Conservation (phyloP, 2,329 filamentous ascomycete genomes). For the Calonectria montana region DNA sequence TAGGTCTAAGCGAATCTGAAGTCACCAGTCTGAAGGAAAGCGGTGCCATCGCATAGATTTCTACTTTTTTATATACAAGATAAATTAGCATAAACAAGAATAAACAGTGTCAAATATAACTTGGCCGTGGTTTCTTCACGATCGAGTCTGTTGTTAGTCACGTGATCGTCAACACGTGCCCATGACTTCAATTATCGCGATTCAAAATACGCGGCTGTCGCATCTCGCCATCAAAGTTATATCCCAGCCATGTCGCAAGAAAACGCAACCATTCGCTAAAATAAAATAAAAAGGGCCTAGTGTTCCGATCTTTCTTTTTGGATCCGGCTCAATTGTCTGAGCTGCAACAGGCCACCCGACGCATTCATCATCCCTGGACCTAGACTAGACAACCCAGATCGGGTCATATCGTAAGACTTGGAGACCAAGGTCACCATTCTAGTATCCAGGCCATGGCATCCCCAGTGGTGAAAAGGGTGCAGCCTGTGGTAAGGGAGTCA, state of each 20-base stretch:
- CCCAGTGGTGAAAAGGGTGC: neutral
- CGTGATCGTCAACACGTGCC: neutral
- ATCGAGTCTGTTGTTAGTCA: neutral
- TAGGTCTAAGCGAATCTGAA: constrained; percentile 69
- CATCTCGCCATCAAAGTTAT: neutral
- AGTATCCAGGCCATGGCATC: neutral
- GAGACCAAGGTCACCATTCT: neutral
- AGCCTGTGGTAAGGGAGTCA: neutral
- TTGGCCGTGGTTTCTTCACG: neutral
- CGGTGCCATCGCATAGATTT: constrained; percentile 70
- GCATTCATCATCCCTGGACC: neutral
- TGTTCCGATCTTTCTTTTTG: neutral
- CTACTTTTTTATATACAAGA: neutral
- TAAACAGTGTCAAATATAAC: neutral
- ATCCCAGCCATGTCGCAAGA: neutral
- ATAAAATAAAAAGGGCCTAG: neutral
- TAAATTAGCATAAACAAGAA: neutral
- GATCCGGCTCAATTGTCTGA: neutral
- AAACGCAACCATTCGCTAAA: neutral
- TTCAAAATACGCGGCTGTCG: neutral
- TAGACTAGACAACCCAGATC: neutral
- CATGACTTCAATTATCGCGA: neutral
- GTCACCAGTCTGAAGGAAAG: constrained; percentile 72
- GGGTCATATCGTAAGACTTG: neutral
- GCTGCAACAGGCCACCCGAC: neutral